These are phyloP conservation scores for Apiotrichum akiyoshidainum DNA, from an alignment of 1,284 basidiomycete species.

Conservation along the genomic window DNA sequence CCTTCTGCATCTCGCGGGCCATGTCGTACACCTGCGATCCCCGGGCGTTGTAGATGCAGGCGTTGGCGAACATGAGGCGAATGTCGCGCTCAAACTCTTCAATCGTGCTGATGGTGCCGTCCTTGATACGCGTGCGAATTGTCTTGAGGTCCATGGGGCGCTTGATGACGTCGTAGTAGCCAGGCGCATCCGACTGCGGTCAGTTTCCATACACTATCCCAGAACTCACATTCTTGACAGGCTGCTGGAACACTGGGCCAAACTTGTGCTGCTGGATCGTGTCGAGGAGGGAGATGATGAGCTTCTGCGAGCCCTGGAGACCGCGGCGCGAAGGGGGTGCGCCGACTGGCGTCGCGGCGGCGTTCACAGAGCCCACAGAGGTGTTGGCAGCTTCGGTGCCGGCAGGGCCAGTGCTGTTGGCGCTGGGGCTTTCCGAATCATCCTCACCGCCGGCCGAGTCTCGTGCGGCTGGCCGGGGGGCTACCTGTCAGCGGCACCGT, in stretches of 20 bases:
- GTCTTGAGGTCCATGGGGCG: slow-evolving; percentile 90
- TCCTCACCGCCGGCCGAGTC: slow-evolving; percentile 28
- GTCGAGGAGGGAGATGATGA: slow-evolving; percentile 73
- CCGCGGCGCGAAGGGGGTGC: slow-evolving; percentile 13
- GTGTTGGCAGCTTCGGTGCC: slow-evolving; percentile 14
- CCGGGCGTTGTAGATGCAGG: slow-evolving; percentile 89
- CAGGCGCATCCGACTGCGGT: slow-evolving; percentile 56
- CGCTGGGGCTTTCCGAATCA: slow-evolving; percentile 11
- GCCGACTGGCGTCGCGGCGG: neutral
- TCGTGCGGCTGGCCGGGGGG: slow-evolving; percentile 29
- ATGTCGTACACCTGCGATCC: slow-evolving; percentile 77
- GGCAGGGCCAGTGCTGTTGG: neutral
- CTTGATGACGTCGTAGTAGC: slow-evolving; percentile 85
- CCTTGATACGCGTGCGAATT: slow-evolving; percentile 74
- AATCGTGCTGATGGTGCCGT: slow-evolving; percentile 72
- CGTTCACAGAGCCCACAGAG: neutral
- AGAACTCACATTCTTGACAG: slow-evolving; percentile 64
- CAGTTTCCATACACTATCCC: no score
- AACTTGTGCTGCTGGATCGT: slow-evolving; percentile 78
- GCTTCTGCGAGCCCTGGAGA: slow-evolving; percentile 60
- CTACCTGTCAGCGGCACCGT: slow-evolving; percentile 33
- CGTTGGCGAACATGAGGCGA: slow-evolving; percentile 89
- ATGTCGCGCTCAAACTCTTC: slow-evolving; percentile 85
- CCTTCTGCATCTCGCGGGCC: slow-evolving; percentile 91
- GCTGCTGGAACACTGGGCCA: slow-evolving; percentile 84